Conservation (phyloP, 768 basidiomycete species). For the Tylopilus felleus region DNA sequence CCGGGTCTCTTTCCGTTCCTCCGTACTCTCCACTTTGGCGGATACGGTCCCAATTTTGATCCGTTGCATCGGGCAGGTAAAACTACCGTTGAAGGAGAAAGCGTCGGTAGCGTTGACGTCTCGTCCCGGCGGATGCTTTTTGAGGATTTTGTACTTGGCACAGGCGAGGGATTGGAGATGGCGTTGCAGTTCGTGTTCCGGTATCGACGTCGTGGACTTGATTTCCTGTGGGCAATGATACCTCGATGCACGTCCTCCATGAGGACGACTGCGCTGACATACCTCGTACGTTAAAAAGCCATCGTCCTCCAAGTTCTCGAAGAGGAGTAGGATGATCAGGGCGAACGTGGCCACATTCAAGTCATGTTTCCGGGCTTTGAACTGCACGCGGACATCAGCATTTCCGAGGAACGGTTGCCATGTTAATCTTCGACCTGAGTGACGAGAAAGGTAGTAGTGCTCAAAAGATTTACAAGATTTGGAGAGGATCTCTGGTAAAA, state of each 20-base stretch:
- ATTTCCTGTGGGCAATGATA: conserved; percentile 65
- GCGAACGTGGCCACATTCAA: conserved; percentile 91
- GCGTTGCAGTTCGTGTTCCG: conserved; percentile 78
- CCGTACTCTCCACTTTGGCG: conserved; percentile 78
- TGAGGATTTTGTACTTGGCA: conserved; percentile 88
- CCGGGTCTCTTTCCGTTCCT: conserved; percentile 88
- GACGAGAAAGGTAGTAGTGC: conserved; percentile 83
- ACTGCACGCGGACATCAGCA: conserved; percentile 81
- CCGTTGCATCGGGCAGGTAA: conserved; percentile 76
- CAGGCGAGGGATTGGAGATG: conserved; percentile 95
- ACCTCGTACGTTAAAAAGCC: conserved; percentile 79
- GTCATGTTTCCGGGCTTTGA: conserved; percentile 80
- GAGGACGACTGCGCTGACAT: conserved; percentile 19
- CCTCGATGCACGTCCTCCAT: background rate
- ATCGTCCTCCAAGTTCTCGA: conserved; percentile 65
- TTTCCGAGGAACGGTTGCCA: conserved; percentile 92
- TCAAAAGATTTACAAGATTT: conserved; percentile 76
- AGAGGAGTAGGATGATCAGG: conserved; percentile 82
- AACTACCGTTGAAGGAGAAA: conserved; percentile 87
- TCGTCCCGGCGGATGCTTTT: conserved; percentile 85
- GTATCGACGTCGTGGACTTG: conserved; percentile 67
- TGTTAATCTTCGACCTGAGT: conserved; percentile 85
- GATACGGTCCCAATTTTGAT: conserved; percentile 93
- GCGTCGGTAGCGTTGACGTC: conserved; percentile 73
- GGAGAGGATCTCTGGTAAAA: conserved; percentile 60